Percentiles rank a stretch among this genome's conserved stretches.
Conservation (phyloP, 192 early-diverging fungal genomes). For the Podila minutissima region DNA sequence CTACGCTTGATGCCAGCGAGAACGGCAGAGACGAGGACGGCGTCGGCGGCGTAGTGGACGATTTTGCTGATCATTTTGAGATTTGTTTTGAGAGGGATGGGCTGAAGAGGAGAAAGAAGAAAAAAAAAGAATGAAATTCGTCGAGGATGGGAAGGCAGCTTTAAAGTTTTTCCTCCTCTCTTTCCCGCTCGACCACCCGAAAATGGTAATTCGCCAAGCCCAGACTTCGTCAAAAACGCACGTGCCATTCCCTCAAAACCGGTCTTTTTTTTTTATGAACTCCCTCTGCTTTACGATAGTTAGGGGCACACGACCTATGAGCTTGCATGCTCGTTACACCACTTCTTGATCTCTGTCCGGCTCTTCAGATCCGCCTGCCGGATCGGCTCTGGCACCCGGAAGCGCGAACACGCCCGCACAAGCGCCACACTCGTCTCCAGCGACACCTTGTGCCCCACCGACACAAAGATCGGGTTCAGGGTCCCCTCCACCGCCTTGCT, state of each 20-base stretch:
- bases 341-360: conserved; percentile 61
- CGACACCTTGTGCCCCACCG: conserved; percentile 80
- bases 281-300: not conserved
- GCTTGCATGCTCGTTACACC: conserved; percentile 9
- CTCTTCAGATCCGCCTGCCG: conserved; percentile 82
- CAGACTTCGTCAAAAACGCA: not conserved
- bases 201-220: not conserved
- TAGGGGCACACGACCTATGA: no score
- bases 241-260: not conserved
- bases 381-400: conserved; percentile 91
- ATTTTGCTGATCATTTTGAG: conserved; percentile 56
- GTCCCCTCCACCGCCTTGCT: not conserved
- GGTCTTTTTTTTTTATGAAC: not conserved
- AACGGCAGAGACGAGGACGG: conserved; percentile 66
- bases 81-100: not conserved
- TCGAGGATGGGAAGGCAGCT: not conserved
- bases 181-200: no score
- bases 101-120: not conserved
- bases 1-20: conserved; percentile 67
- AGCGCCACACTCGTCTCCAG: conserved; percentile 76
- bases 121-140: not conserved
- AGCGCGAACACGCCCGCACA: conserved; percentile 67
- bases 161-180: not conserved
- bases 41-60: conserved; percentile 64
- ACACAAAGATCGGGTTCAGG: conserved; percentile 89